Base-by-base conservation (phyloP, 2,329 filamentous ascomycete species). In the Curvularia lunata region DNA sequence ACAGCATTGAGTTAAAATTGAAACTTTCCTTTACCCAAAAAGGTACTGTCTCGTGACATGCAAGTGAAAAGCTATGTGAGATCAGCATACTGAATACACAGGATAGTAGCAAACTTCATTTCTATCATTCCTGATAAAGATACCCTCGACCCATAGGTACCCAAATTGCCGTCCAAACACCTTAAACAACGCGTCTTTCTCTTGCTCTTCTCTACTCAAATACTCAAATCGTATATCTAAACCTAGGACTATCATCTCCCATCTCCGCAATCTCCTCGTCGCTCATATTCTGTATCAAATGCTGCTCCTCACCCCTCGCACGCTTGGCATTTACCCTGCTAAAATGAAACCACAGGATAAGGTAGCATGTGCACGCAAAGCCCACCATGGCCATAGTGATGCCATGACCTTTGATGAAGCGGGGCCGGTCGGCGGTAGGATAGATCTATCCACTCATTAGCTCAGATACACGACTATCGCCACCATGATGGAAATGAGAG, bases 311-410 rank as follows among this genome's bases (percentile, higher is more conserved):
- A 4, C 80, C 80, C 21, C 64, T 67, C 28, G 62, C 69, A 5
- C 80, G 69, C 50, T 73, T 69, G 43, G 66, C 67, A 62, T 81
- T 82, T 34, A 76, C 72, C 45, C 56, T 63, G 1, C 65, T 53
- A 16, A 79, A 77, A 53, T 77, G 76, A 34, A 72, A 69, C 68
- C 74, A 79, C 71, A 81, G 67, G 5, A 75, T 48, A 0, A 65
- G 68, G 47, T 78, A 79, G 10, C 77, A 70, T 1, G 74, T n/a
- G 28, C 72, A 69, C 1, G 76, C 77, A n/a, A 78, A 74, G 2
- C 71, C 75, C 0, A 84, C 79, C 75, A 85, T 79, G 0, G 80
- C 78, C 62, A 85, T 77, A 0, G 81, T 82, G 0, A 84, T 81
- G 5, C 75, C 81, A 54, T 85, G 84, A 0, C 84, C 84, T n/a